Conservation (phyloP, 225 moss, liverwort and hornwort genomes). For the Physcomitrellopsis africana region DNA sequence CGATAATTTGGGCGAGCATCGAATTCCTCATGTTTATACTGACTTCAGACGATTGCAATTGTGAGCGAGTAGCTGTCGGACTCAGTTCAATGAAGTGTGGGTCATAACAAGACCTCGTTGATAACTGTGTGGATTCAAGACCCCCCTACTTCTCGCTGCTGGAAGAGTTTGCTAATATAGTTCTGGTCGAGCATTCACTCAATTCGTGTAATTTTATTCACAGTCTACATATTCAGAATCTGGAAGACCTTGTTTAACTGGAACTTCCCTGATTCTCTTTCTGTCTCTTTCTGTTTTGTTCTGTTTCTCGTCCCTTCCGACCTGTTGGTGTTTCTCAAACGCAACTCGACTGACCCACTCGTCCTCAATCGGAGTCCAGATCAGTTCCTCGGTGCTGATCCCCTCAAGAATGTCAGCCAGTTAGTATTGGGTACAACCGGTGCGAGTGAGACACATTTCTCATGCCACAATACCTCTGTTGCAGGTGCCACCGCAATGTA, state of each 20-base stretch:
- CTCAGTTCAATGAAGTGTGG: too few species aligned
- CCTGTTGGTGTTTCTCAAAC: not conserved
- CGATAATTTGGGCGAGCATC: too few species aligned
- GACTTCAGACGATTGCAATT: too few species aligned
- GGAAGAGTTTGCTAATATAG: not conserved
- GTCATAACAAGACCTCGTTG: not conserved
- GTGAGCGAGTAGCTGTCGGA: too few species aligned
- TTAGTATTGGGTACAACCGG: not conserved
- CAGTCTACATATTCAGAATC: not conserved
- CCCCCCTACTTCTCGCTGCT: not conserved
- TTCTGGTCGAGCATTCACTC: not conserved
- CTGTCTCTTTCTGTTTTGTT: not conserved
- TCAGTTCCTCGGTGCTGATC: not conserved
- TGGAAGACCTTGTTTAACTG: not conserved
- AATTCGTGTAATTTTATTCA: not conserved
- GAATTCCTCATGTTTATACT: too few species aligned
- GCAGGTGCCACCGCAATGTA: not conserved
- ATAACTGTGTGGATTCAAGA: not conserved
- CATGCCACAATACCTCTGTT: not conserved
- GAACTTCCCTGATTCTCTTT: not conserved
- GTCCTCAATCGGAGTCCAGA: not conserved
- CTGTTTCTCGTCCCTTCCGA: not conserved
- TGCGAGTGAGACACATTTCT: slow-evolving; percentile 10
- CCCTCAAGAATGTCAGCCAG: not conserved
- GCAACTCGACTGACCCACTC: not conserved